phyloP scores from a whole-genome alignment of 306 rosid genomes.

The Delonix regia region DNA sequence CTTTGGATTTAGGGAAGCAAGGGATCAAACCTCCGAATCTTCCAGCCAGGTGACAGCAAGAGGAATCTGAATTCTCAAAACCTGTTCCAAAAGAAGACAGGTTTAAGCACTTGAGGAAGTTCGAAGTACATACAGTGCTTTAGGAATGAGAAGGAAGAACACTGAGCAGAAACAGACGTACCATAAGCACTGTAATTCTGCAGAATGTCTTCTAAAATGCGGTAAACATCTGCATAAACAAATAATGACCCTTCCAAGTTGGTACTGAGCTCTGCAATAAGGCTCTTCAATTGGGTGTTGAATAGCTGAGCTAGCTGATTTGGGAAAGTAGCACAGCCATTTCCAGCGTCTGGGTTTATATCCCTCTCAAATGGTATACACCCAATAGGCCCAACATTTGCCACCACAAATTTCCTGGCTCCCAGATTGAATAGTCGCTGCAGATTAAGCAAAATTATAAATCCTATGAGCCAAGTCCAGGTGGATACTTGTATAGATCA shows the following conservation, averaged over 20 bases:
- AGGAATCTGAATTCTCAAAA: slow-evolving; percentile 53
- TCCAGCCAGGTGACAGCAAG: slow-evolving; percentile 71
- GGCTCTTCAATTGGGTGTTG: slow-evolving; percentile 53
- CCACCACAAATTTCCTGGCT: slow-evolving; percentile 65
- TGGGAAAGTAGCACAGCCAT: slow-evolving; percentile 49
- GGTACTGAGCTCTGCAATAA: slow-evolving; percentile 48
- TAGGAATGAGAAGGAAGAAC: not conserved
- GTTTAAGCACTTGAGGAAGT: not conserved
- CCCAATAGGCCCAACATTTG: slow-evolving; percentile 81
- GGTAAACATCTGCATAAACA: slow-evolving; percentile 71
- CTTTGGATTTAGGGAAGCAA: slow-evolving; percentile 54
- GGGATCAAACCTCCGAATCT: slow-evolving; percentile 66
- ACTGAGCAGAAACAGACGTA: slow-evolving; percentile 13
- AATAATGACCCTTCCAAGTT: slow-evolving; percentile 50
- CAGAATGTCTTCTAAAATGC: slow-evolving; percentile 56
- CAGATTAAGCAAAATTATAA: not conserved
- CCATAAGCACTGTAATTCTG: slow-evolving; percentile 55
- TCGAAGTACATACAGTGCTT: not conserved
- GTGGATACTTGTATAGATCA: too few species aligned
- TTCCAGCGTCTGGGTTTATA: slow-evolving; percentile 50
- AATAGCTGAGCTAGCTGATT: slow-evolving; percentile 60
- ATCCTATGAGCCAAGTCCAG: too few species aligned
- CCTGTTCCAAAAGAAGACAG: slow-evolving; percentile 41
- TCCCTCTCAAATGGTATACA: slow-evolving; percentile 79
- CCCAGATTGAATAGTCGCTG: slow-evolving; percentile 72